phyloP scores from a whole-genome alignment of 1,139 yeast genomes.

The Candida sanyaensis region DNA sequence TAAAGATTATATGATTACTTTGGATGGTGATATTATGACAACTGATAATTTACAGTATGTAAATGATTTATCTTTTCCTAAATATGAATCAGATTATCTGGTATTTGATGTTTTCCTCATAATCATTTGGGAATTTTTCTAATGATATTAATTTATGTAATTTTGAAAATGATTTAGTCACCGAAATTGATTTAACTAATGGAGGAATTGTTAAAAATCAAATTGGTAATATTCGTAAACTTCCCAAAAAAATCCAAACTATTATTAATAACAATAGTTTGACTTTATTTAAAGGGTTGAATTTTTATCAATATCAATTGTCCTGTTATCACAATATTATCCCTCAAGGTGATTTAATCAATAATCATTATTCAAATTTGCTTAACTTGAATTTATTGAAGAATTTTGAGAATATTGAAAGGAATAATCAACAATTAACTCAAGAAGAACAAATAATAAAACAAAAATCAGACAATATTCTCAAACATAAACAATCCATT shows the following conservation, averaged over 20 bases:
- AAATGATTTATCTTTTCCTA: slow-evolving; percentile 16
- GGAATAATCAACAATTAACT: slow-evolving; percentile 29
- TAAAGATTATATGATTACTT: slow-evolving; percentile 37
- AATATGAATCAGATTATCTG: slow-evolving; percentile 6
- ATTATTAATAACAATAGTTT: slow-evolving; percentile 35
- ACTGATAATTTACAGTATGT: slow-evolving; percentile 26
- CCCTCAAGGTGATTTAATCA: slow-evolving; percentile 28
- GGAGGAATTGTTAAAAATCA: slow-evolving; percentile 25
- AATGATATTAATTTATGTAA: slow-evolving; percentile 42
- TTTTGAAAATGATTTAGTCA: slow-evolving; percentile 32
- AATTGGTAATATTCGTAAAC: slow-evolving; percentile 25
- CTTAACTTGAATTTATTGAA: slow-evolving; percentile 41
- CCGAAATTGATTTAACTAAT: slow-evolving; percentile 26
- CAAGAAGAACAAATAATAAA: slow-evolving; percentile 32
- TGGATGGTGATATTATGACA: slow-evolving; percentile 39
- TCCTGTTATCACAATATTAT: slow-evolving; percentile 43
- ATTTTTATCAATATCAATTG: slow-evolving; percentile 40
- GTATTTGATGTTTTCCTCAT: slow-evolving; percentile 36
- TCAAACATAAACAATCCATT: slow-evolving; percentile 37
- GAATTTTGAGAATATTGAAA: slow-evolving; percentile 38
- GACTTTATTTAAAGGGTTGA: slow-evolving; percentile 36
- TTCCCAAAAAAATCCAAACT: slow-evolving; percentile 40
- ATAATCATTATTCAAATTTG: slow-evolving; percentile 42
- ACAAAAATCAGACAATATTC: slow-evolving; percentile 32
- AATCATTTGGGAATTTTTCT: slow-evolving; percentile 34